Evolutionary conservation across 2,329 filamentous ascomycete genomes (phyloP).

Genomic region (Paecilomyces formosus): DNA sequence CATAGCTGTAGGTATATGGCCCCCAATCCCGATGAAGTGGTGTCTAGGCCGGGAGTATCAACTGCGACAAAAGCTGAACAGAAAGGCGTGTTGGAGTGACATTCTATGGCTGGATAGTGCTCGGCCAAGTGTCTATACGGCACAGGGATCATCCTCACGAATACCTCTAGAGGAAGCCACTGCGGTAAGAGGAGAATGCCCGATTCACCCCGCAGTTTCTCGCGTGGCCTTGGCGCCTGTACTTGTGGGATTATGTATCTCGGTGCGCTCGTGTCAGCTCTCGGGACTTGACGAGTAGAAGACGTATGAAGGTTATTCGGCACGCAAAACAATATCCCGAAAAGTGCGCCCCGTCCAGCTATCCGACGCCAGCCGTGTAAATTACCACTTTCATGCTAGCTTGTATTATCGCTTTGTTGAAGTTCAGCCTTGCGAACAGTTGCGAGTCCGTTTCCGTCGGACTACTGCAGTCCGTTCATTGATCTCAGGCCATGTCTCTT

Average conservation of each 20-base stretch:
- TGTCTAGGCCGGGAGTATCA: not conserved
- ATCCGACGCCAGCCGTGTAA: not conserved
- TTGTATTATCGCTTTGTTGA: not conserved
- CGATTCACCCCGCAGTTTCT: not conserved
- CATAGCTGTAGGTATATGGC: not conserved
- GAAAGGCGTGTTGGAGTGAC: not conserved
- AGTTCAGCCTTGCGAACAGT: not conserved
- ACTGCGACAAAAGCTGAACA: not conserved
- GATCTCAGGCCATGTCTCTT: not conserved
- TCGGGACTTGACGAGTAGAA: not conserved
- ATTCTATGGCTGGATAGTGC: not conserved
- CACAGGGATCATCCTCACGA: not conserved
- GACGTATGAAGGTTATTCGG: not conserved
- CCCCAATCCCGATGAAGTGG: not conserved
- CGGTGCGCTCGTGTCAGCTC: not conserved
- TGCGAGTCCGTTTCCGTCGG: not conserved
- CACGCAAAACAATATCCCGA: not conserved
- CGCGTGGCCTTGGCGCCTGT: not conserved
- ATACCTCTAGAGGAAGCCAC: not conserved
- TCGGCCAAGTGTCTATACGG: not conserved
- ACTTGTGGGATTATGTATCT: not conserved
- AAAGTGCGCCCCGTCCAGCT: not conserved
- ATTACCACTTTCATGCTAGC: not conserved
- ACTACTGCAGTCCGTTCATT: not conserved
- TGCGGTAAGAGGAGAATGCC: not conserved